These are phyloP conservation scores for Colletotrichum lupini DNA, from an alignment of 2,329 filamentous ascomycete species.

Conservation along the genomic window DNA sequence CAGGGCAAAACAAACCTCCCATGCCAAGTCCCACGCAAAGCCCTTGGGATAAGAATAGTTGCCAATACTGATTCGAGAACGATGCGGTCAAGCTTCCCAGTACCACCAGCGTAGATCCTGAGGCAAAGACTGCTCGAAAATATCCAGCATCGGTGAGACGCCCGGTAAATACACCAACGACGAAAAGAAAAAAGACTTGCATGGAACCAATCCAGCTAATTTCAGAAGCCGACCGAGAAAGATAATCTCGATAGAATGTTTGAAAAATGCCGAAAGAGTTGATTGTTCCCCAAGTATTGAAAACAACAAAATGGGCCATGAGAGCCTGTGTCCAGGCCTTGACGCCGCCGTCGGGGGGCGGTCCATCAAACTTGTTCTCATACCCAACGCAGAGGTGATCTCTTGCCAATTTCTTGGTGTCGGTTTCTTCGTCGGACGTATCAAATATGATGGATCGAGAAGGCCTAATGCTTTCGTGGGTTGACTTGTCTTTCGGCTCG, in stretches of 20 bases:
- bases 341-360: constrained; percentile 38
- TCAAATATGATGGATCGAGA: no score
- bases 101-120: background rate
- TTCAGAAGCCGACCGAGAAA: constrained; percentile 45
- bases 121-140: constrained; percentile 49
- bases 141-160: constrained; percentile 56
- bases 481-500: no score
- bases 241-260: constrained; percentile 52
- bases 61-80: constrained; percentile 56
- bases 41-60: constrained; percentile 61
- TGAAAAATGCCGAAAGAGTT: constrained; percentile 59
- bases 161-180: constrained; percentile 53
- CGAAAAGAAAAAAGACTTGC: constrained; percentile 54
- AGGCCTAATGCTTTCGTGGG: no score
- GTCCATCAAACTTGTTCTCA: background rate
- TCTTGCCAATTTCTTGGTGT: no score
- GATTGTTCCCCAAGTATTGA: constrained; percentile 46
- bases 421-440: no score
- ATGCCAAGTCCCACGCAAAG: constrained; percentile 60
- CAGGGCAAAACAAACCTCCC: constrained; percentile 66
- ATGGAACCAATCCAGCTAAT: constrained; percentile 59
- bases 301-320: constrained; percentile 18
- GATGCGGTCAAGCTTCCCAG: constrained; percentile 49
- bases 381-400: no score
- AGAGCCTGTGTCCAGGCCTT: constrained; percentile 40